Evolutionary conservation across 306 rosid species (phyloP).

Genomic region (Acacia crassicarpa): DNA sequence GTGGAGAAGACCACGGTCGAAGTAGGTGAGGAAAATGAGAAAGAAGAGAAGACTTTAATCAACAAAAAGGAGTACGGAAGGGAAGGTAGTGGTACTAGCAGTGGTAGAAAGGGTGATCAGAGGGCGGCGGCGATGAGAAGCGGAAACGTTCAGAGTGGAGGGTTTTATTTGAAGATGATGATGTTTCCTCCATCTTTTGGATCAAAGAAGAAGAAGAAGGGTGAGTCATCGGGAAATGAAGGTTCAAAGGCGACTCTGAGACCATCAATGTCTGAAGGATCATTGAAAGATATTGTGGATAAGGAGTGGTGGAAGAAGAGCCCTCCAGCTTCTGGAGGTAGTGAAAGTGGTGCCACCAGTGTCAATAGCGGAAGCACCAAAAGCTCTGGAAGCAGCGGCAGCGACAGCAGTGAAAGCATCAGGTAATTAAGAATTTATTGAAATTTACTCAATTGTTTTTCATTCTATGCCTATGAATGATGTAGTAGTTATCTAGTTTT

Average conservation of each 20-base stretch:
- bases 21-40: slow-evolving; percentile 10
- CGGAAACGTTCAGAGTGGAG: slow-evolving; percentile 55
- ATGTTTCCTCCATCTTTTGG: slow-evolving; percentile 60
- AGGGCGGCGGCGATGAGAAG: slow-evolving; percentile 31
- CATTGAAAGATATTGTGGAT: slow-evolving; percentile 36
- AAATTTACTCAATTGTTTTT: neutral
- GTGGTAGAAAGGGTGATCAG: slow-evolving; percentile 33
- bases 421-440: slow-evolving; percentile 41
- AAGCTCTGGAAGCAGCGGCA: slow-evolving; percentile 55
- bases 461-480: neutral
- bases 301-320: slow-evolving; percentile 83
- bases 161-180: slow-evolving; percentile 81
- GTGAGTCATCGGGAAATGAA: slow-evolving; percentile 34
- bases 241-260: slow-evolving; percentile 56
- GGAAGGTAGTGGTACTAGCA: slow-evolving; percentile 13
- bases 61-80: slow-evolving; percentile 24
- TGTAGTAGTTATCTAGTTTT: neutral
- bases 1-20: slow-evolving; percentile 52
- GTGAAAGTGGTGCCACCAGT: slow-evolving; percentile 55
- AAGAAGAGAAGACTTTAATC: slow-evolving; percentile 19
- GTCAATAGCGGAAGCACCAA: slow-evolving; percentile 55
- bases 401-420: slow-evolving; percentile 36
- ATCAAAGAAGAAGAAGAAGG: slow-evolving; percentile 39
- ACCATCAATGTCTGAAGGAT: slow-evolving; percentile 44
- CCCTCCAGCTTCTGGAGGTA: slow-evolving; percentile 39